Base-by-base conservation (phyloP, 2,329 filamentous ascomycete species). In the Chaetomium olivaceum region DNA sequence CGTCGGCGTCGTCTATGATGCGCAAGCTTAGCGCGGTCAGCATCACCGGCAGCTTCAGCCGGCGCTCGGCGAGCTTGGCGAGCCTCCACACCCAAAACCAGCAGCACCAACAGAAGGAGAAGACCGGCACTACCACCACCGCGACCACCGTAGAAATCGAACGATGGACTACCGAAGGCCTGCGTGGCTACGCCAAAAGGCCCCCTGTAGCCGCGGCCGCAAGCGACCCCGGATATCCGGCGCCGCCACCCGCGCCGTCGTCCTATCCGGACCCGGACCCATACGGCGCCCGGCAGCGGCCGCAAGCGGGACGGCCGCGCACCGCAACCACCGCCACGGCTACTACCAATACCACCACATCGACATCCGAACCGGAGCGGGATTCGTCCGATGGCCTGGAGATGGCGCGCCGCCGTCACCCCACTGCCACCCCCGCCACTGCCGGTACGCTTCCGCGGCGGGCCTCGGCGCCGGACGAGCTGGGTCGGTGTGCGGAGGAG, bases 1-100 rank as follows among this genome's bases (percentile, higher is more conserved):
- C 86, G 50, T 92, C 90, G n/a, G 91, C 93, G 14, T 92, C 91
- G 43, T 91, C 91, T 0, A 87, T 97, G 74, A 96, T 97, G 80
- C 86, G 93, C 61, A 96, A 93, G 75, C 84, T 97, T 68, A 96
- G 91, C 77, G 89, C 92, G 73, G 89, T 90, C 58, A 93, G 89
- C 75, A 90, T 95, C 69, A 85, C 91, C 16, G 89, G 86, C 70
- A 90, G 90, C 57, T 93, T 96, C 74, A 85, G 87, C 46, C 91
- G 89, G 61, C 69, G 72, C 23, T 71, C 71, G 27, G 55, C 67
- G 27, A 73, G 72, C 43, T 23, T 68, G 11, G 68, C 67, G 5
- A 71, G 71, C 33, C 27, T 71, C 55, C 67, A 43, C 39, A 43
- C 16, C 39, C 39, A 19, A 7, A 43, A 7, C 39, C 39, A 43